Conservation (phyloP, 169 alveolate genomes). For the Babesia gibsoni region DNA sequence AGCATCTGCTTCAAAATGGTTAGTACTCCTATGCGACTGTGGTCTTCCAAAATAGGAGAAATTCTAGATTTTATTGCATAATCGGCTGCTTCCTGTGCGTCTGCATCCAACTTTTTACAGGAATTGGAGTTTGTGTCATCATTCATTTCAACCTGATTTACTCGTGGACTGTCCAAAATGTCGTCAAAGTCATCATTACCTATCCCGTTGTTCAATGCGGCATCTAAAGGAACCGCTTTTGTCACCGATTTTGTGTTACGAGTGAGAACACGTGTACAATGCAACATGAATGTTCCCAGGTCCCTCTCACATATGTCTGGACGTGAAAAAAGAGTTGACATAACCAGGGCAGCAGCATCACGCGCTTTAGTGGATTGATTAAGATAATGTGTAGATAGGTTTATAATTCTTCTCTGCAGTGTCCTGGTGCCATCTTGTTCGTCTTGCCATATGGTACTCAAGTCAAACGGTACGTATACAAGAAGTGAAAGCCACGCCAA, state of each 20-base stretch:
- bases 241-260: neutral
- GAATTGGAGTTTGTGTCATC: too few species aligned
- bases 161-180: too few species aligned
- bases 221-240: too few species aligned
- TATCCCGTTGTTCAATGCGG: too few species aligned
- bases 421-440: slow-evolving; percentile 8
- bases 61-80: too few species aligned
- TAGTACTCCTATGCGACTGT: slow-evolving; percentile 39
- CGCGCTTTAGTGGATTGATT: slow-evolving; percentile 34
- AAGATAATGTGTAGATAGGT: slow-evolving; percentile 23
- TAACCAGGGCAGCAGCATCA: slow-evolving; percentile 51
- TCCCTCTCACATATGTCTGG: slow-evolving; percentile 22
- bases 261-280: neutral
- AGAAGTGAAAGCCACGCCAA: slow-evolving; percentile 50
- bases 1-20: slow-evolving; percentile 50
- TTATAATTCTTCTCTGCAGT: slow-evolving; percentile 11
- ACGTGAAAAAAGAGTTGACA: slow-evolving; percentile 37
- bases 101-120: too few species aligned
- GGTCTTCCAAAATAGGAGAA: too few species aligned
- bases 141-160: too few species aligned
- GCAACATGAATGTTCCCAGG: neutral
- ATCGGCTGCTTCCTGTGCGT: too few species aligned
- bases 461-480: slow-evolving; percentile 48
- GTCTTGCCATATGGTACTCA: slow-evolving; percentile 35
- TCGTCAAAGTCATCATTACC: too few species aligned